These are phyloP conservation scores for Phlebiopsis gigantea DNA, from an alignment of 768 basidiomycete genomes.

Conservation along the genomic window DNA sequence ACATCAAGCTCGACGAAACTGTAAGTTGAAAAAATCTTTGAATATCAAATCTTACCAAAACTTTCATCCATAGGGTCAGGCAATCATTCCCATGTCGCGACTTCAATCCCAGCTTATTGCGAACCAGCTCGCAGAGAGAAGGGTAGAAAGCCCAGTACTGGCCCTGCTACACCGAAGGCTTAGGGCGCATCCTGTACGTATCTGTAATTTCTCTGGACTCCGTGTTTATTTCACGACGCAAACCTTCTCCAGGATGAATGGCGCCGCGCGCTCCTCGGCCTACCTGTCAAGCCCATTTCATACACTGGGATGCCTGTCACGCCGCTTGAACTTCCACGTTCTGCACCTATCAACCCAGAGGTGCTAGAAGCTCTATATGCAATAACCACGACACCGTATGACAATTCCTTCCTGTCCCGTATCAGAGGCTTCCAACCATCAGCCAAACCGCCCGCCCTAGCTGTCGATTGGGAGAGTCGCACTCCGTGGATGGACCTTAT, in stretches of 20 bases:
- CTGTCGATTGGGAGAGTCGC: constrained; percentile 67
- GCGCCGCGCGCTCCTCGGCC: neutral
- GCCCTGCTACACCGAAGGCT: constrained; percentile 12
- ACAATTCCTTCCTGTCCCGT: constrained; percentile 62
- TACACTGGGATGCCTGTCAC: neutral
- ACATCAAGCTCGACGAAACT: constrained; percentile 17
- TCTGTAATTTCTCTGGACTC: too few species aligned
- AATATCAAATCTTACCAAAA: neutral
- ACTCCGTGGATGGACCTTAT: constrained; percentile 75
- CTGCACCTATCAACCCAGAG: constrained; percentile 21
- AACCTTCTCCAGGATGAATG: constrained; percentile 1
- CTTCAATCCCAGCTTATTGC: constrained; percentile 4
- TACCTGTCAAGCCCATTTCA: neutral
- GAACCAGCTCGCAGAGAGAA: neutral
- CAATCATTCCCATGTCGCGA: constrained; percentile 8
- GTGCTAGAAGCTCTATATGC: constrained; percentile 47
- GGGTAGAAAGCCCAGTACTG: neutral
- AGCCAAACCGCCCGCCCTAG: constrained; percentile 36
- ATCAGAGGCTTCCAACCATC: constrained; percentile 38
- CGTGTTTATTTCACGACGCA: too few species aligned
- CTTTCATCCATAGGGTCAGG: constrained; percentile 2
- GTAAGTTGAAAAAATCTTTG: constrained; percentile 13
- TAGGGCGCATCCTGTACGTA: constrained; percentile 15
- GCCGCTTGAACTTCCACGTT: constrained; percentile 10
- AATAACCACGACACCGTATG: constrained; percentile 61